Conservation (phyloP, 208 protist species). For the Porcisia hertigi region DNA sequence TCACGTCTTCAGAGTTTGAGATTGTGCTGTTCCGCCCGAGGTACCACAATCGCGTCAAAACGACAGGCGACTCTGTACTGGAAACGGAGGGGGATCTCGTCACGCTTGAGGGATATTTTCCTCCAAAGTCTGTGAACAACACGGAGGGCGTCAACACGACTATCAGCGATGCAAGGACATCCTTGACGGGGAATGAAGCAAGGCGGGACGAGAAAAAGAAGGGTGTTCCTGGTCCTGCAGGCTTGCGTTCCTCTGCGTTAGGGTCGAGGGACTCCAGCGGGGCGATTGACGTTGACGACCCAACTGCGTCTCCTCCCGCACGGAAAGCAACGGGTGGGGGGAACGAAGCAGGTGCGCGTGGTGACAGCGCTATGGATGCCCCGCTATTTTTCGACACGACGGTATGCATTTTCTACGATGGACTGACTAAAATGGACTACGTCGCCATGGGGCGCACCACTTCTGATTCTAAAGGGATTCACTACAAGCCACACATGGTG, state of each 20-base stretch:
- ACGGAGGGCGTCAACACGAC: conserved; percentile 4
- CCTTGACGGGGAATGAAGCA: not conserved
- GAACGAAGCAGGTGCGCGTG: not conserved
- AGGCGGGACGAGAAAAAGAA: conserved; percentile 1
- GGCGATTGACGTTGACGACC: conserved; percentile 1
- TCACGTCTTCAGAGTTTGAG: conserved; percentile 64
- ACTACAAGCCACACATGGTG: conserved; percentile 61
- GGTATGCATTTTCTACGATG: conserved; percentile 71
- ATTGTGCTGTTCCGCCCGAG: conserved; percentile 72
- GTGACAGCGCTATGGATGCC: conserved; percentile 10
- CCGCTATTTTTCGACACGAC: conserved; percentile 82
- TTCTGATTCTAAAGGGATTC: conserved; percentile 60
- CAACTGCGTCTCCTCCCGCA: not conserved
- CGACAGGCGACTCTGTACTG: conserved; percentile 1
- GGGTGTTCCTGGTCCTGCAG: not conserved
- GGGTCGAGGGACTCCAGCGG: not conserved
- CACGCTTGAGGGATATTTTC: conserved; percentile 2
- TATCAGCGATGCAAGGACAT: not conserved
- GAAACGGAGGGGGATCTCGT: conserved; percentile 3
- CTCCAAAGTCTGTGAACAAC: conserved; percentile 1
- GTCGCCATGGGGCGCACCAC: conserved; percentile 60
- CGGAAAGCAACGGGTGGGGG: not conserved
- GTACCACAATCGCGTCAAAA: conserved; percentile 32
- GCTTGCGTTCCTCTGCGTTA: not conserved
- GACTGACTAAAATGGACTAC: conserved; percentile 65